These are phyloP conservation scores for Scopulariopsis brevicaulis DNA, from an alignment of 2,329 filamentous ascomycete genomes.

Conservation along the genomic window DNA sequence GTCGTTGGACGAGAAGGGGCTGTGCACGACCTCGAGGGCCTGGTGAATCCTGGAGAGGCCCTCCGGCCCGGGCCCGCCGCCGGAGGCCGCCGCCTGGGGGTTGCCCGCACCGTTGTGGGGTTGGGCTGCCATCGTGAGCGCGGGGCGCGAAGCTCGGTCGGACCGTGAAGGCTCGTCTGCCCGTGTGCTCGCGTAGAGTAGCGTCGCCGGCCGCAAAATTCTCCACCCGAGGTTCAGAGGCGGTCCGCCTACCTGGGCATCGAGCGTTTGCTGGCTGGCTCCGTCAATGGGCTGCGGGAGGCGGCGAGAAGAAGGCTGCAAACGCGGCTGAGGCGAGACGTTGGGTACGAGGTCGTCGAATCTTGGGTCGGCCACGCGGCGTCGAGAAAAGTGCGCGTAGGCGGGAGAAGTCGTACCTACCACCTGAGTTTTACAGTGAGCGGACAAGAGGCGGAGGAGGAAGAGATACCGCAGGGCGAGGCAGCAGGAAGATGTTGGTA, in stretches of 20 bases:
- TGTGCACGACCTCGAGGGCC: slow-evolving; percentile 82
- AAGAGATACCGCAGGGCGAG: neutral
- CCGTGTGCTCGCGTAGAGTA: neutral
- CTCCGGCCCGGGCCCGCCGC: slow-evolving; percentile 21
- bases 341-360: neutral
- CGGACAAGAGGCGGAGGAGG: neutral
- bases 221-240: neutral
- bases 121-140: slow-evolving; percentile 7
- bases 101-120: slow-evolving; percentile 18
- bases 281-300: neutral
- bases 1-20: slow-evolving; percentile 67
- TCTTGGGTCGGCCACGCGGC: neutral
- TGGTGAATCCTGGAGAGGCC: slow-evolving; percentile 61
- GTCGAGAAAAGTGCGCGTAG: neutral
- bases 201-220: neutral
- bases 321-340: neutral
- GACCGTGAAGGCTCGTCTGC: neutral
- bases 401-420: neutral
- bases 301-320: neutral
- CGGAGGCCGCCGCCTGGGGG: slow-evolving; percentile 23
- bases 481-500: neutral
- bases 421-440: neutral
- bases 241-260: neutral
- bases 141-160: neutral
- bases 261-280: neutral